Base-by-base conservation (phyloP, 805 yeast species). In the Sugiyamaella boreocaroliniensis region DNA sequence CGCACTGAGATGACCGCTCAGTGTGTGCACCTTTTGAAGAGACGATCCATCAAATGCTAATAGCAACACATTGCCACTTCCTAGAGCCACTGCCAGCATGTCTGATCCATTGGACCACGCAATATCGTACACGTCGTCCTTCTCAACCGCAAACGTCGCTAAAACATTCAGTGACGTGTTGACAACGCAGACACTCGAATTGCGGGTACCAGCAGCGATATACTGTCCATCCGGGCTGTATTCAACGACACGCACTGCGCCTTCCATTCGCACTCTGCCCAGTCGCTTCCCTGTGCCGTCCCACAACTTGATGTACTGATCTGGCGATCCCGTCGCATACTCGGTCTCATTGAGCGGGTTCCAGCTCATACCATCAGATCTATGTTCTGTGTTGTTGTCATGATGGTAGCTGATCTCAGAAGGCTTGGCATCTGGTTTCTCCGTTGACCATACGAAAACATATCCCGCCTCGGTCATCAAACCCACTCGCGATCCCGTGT, bases 1-100 rank as follows among this genome's bases (percentile, higher is more conserved):
- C 1, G 81, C 68, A 1, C 83, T 75, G 42, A 79, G 69, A 58
- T 82, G 86, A 0, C 78, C 78, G 12, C 64, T 56, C n/a, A 71
- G 57, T 4, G 62, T 60, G 34, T 50, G 34, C 32, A 53, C 51
- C 54, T 55, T 49, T 18, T 34, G 42, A 10, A 49, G 16, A 4
- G 34, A 16, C 20, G 57, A 16, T 51, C 54, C 43, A 43, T 56
- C 48, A 49, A 51, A 49, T 44, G 49, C 42, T 16, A 47, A 34
- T 12, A 73, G 47, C 10, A 61, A 58, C 54, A 73, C 65, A 19
- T 67, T 57, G 1, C 89, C 89, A 55, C 71, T 70, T 10, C 72
- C 73, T 9, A 77, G 63, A 1, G 82, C 85, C 10, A 75, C 65
- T 29, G 71, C 70, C 44, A 81, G 56, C 54, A 76, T 71, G 3